Percentiles rank a stretch among this genome's conserved stretches.
phyloP scores from a whole-genome alignment of 75 land plant species.

The Picea sitchensis region DNA sequence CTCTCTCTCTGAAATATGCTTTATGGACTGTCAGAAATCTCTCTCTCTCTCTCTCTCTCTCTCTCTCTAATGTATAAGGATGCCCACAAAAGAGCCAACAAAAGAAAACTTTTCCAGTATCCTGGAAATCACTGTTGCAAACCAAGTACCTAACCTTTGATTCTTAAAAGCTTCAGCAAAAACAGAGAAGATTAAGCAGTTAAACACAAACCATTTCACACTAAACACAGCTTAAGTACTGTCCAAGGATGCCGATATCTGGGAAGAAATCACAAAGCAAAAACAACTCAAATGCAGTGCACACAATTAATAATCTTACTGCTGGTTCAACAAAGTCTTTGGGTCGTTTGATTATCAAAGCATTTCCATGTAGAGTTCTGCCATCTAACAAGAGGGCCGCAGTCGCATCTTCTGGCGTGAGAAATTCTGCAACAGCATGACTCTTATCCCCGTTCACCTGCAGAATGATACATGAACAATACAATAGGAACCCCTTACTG shows the following conservation, averaged over 20 bases:
- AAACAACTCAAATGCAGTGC: background rate
- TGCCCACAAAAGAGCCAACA: background rate
- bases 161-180: background rate
- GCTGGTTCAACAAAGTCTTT: constrained; percentile 74
- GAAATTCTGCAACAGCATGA: constrained; percentile 91
- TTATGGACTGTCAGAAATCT: too few species aligned
- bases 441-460: constrained; percentile 86
- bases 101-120: background rate
- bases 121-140: background rate
- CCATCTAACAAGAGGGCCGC: constrained; percentile 91
- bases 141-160: background rate
- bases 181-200: background rate
- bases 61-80: too few species aligned
- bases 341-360: constrained; percentile 80
- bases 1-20: too few species aligned
- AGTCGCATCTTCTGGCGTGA: constrained; percentile 96
- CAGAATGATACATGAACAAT: constrained; percentile 11
- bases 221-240: background rate
- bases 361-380: constrained; percentile 55
- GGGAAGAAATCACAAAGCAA: background rate
- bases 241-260: background rate
- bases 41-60: too few species aligned
- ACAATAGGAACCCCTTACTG: constrained; percentile 1
- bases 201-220: background rate
- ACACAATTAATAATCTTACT: constrained; percentile 39